Evolutionary conservation across 2,329 filamentous ascomycete species (phyloP).

Genomic region (Cercospora berteroae): DNA sequence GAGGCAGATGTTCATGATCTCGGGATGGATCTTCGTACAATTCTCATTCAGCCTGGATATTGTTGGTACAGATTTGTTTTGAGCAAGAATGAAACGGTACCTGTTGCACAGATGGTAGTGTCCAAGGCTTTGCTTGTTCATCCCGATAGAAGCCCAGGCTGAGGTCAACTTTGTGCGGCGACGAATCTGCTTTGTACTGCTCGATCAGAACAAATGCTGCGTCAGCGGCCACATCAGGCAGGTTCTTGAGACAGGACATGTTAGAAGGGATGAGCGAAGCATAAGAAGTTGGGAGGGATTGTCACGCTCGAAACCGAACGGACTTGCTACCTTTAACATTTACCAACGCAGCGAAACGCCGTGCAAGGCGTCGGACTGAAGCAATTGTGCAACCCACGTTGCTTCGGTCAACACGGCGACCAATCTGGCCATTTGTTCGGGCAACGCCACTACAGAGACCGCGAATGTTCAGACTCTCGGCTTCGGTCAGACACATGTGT

Average conservation of each 20-base stretch:
- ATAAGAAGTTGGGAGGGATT: neutral
- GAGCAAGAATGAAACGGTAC: neutral
- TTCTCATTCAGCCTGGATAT: neutral
- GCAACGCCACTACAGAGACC: neutral
- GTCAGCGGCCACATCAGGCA: neutral
- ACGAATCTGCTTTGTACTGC: neutral
- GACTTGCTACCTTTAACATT: neutral
- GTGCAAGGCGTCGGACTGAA: neutral
- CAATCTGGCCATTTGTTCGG: neutral
- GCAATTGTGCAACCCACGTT: neutral
- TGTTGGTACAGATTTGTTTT: neutral
- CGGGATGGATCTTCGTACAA: neutral
- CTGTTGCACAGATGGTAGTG: neutral
- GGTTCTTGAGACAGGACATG: neutral
- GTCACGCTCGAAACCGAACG: neutral
- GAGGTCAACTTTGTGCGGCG: neutral
- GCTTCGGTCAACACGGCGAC: neutral
- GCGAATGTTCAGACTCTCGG: neutral
- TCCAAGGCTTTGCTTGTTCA: neutral
- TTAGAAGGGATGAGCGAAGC: neutral
- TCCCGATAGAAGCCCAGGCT: neutral
- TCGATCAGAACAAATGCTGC: neutral
- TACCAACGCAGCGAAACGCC: neutral
- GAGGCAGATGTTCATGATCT: neutral
- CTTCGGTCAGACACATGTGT: neutral